Evolutionary conservation across 352 stramenopile species (phyloP).

Genomic region (Pythium periplocum): DNA sequence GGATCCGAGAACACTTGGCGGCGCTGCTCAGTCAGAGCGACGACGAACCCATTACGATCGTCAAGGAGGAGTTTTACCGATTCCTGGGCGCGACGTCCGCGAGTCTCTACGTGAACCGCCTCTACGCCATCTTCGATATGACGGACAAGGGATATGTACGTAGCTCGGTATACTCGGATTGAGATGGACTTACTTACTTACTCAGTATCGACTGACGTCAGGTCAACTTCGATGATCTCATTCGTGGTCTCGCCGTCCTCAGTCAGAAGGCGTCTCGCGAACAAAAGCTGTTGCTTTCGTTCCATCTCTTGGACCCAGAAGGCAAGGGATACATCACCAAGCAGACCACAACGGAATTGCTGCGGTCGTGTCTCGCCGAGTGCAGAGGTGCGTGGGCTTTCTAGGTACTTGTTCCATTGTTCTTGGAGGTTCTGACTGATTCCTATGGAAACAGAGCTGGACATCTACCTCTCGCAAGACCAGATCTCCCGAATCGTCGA

Average conservation of each 20-base stretch:
- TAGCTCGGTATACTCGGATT: background rate
- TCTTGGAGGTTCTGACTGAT: slow-evolving; percentile 4
- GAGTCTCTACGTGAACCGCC: slow-evolving; percentile 78
- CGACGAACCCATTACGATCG: slow-evolving; percentile 69
- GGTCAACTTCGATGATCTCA: slow-evolving; percentile 81
- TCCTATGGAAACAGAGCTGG: slow-evolving; percentile 41
- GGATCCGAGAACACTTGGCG: slow-evolving; percentile 71
- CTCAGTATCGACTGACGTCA: slow-evolving; percentile 9
- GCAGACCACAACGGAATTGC: slow-evolving; percentile 74
- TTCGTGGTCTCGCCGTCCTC: slow-evolving; percentile 73
- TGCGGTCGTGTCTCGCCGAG: slow-evolving; percentile 81
- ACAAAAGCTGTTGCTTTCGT: slow-evolving; percentile 84
- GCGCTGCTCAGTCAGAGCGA: slow-evolving; percentile 60
- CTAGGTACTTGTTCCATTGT: background rate
- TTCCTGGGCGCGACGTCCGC: slow-evolving; percentile 68
- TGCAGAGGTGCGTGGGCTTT: slow-evolving; percentile 51
- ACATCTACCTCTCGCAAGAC: slow-evolving; percentile 71
- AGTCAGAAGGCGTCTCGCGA: slow-evolving; percentile 83
- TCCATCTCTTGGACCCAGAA: slow-evolving; percentile 77
- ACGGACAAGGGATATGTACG: slow-evolving; percentile 61
- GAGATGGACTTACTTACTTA: slow-evolving; percentile 1
- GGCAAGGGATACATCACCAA: slow-evolving; percentile 79
- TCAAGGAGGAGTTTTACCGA: slow-evolving; percentile 83
- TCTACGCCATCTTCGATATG: slow-evolving; percentile 86
- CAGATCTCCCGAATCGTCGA: slow-evolving; percentile 78